Percentiles rank a stretch among this genome's conserved stretches.
phyloP scores from a whole-genome alignment of 169 alveolate species.

The Plasmodium cynomolgi region DNA sequence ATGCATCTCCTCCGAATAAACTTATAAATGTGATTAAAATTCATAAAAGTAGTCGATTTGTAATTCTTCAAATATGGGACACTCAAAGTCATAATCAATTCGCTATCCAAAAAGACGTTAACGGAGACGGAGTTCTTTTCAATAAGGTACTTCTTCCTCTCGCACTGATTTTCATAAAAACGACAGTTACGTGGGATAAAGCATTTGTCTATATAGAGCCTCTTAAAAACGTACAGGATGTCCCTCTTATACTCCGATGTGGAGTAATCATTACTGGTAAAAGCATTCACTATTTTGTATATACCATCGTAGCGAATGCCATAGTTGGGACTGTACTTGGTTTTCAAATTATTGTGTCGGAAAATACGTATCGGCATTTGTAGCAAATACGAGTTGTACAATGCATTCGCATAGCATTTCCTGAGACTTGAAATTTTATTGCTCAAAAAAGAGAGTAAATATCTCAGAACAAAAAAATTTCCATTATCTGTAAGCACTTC shows the following conservation, averaged over 20 bases:
- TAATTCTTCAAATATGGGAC: constrained; percentile 60
- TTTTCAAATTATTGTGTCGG: constrained; percentile 45
- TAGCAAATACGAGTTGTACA: constrained; percentile 42
- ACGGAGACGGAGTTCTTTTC: constrained; percentile 59
- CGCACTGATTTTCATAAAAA: constrained; percentile 15
- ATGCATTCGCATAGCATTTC: constrained; percentile 66
- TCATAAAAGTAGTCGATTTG: constrained; percentile 52
- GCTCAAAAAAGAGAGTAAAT: constrained; percentile 43
- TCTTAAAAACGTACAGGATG: constrained; percentile 51
- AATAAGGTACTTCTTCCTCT: constrained; percentile 36
- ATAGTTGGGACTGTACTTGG: constrained; percentile 59
- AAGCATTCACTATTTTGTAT: constrained; percentile 55
- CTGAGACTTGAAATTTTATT: constrained; percentile 50
- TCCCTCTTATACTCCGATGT: constrained; percentile 58
- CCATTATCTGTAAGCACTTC: constrained; percentile 65
- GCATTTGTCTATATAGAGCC: constrained; percentile 63
- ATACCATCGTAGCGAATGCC: constrained; percentile 67
- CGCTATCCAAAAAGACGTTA: constrained; percentile 25
- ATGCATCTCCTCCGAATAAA: constrained; percentile 40
- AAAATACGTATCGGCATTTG: constrained; percentile 61
- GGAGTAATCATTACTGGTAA: constrained; percentile 51
- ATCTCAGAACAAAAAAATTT: constrained; percentile 33
- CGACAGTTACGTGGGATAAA: constrained; percentile 28
- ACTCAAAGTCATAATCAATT: constrained; percentile 43
- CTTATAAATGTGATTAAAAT: constrained; percentile 54